Conservation (phyloP, 441 rosid species). For the Pelargonium fulgidum region DNA sequence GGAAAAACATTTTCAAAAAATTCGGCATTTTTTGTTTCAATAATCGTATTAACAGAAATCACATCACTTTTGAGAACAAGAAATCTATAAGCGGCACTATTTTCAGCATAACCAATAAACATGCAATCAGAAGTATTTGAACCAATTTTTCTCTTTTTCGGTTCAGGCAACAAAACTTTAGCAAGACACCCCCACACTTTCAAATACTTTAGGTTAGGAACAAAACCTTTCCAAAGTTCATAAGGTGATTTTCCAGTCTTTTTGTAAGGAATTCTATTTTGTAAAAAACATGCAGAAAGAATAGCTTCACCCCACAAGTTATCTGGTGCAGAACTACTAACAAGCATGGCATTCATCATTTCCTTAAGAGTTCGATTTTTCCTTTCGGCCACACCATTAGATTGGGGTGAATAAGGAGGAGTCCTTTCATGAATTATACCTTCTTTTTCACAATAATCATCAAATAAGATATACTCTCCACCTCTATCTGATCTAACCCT, state of each 20-base stretch:
- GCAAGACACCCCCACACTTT: conserved; percentile 7
- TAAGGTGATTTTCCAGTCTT: neutral
- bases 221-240: neutral
- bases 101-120: conserved; percentile 7
- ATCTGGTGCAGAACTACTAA: no score
- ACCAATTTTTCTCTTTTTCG: neutral
- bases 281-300: neutral
- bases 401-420: neutral
- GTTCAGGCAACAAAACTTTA: neutral
- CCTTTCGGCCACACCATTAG: conserved; percentile 10
- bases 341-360: conserved; percentile 11
- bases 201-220: neutral
- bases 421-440: conserved; percentile 10
- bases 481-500: neutral
- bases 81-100: neutral
- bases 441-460: conserved; percentile 5
- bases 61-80: neutral
- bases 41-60: neutral
- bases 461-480: neutral
- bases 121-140: neutral
- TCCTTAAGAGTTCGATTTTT: conserved; percentile 12
- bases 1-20: conserved; percentile 4
- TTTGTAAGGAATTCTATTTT: conserved; percentile 7
- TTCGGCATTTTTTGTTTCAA: neutral
- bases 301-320: conserved; percentile 7